Evolutionary conservation across 176 grass and related monocot species (phyloP).

Genomic region (Chrysopogon serrulatus): DNA sequence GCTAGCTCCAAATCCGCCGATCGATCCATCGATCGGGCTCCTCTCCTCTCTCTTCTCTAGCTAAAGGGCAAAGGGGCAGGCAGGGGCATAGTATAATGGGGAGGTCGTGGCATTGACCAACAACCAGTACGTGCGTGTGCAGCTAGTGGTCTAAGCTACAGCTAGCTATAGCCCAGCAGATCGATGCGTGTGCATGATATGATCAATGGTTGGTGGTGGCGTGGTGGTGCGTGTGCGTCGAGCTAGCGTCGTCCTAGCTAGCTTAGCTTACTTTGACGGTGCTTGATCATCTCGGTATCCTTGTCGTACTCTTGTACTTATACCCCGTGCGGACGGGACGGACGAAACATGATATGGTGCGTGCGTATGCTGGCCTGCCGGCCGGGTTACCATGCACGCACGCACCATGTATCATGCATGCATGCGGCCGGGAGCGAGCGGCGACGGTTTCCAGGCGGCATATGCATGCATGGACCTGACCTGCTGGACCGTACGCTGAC

Average conservation of each 20-base stretch:
- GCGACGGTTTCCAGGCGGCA: neutral
- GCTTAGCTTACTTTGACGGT: neutral
- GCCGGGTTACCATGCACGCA: neutral
- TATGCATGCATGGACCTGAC: neutral
- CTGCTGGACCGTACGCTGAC: neutral
- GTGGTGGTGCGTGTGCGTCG: neutral
- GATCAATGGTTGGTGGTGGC: neutral
- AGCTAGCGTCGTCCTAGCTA: neutral
- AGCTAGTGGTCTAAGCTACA: neutral
- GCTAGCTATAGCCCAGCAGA: neutral
- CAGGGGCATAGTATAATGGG: neutral
- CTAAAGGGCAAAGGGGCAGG: neutral
- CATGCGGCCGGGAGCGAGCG: neutral
- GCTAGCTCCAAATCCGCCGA: neutral
- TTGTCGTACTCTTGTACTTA: neutral
- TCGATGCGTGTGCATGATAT: neutral
- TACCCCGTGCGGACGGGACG: neutral
- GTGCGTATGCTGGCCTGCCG: neutral
- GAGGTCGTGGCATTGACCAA: slow-evolving; percentile 21
- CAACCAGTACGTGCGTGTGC: slow-evolving; percentile 9
- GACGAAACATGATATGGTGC: neutral
- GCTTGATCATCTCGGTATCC: neutral
- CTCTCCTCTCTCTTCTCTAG: neutral
- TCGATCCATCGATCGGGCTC: no score
- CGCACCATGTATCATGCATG: neutral